A percentile compares a stretch with the other conserved stretches of the same genome.
These are phyloP conservation scores for Aureobasidium vineae DNA, from an alignment of 2,329 filamentous ascomycete species.

Conservation along the genomic window DNA sequence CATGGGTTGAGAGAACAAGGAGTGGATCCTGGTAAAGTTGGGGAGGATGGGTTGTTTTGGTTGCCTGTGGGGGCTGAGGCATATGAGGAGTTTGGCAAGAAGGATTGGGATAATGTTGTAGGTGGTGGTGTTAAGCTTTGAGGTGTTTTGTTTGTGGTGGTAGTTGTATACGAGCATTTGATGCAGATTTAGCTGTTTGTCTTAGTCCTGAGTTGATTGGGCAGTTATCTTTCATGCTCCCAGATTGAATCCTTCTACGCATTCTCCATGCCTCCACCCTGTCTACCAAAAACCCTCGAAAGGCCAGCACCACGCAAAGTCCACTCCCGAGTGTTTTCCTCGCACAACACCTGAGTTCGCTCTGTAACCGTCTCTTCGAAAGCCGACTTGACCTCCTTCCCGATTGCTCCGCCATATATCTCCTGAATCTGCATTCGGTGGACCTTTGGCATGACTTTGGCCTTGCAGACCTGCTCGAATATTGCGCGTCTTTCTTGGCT, in stretches of 20 bases:
- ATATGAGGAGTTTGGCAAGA: slow-evolving; percentile 66
- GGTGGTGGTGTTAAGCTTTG: slow-evolving; percentile 69
- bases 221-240: too few species aligned
- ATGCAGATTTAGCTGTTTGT: too few species aligned
- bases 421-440: neutral
- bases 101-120: slow-evolving; percentile 67
- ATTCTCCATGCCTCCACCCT: neutral
- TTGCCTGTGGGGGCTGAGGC: slow-evolving; percentile 55
- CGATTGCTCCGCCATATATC: neutral
- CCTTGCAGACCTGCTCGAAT: too few species aligned
- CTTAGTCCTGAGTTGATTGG: too few species aligned
- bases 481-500: too few species aligned
- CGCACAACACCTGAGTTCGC: too few species aligned
- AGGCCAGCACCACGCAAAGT: neutral
- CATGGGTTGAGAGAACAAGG: slow-evolving; percentile 68
- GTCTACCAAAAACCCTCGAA: neutral
- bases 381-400: neutral
- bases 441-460: neutral
- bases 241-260: too few species aligned
- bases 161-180: too few species aligned
- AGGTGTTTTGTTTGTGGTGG: too few species aligned
- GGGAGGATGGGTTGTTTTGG: slow-evolving; percentile 61
- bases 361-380: too few species aligned
- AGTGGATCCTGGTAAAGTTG: slow-evolving; percentile 62
- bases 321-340: too few species aligned